Base-by-base conservation (phyloP, 805 yeast species). In the Pachysolen tannophilus region DNA sequence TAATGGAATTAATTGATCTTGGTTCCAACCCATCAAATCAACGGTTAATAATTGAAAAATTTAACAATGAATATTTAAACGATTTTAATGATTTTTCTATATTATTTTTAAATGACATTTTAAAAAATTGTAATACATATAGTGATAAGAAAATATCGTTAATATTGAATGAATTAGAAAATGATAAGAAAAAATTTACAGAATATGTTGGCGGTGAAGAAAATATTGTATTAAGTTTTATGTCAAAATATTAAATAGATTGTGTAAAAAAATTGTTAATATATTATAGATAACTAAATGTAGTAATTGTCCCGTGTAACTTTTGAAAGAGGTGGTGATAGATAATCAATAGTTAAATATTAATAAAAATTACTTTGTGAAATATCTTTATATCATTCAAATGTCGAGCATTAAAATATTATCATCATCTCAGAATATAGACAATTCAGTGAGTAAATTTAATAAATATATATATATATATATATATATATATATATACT, bases 61-160 rank as follows among this genome's bases (percentile, higher is more conserved):
- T 87, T 78, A 65, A 65, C 20, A 47, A 55, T 48, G 74, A 69
- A 29, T 70, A 82, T 26, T 60, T 86, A 34, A 62, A 63, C 9
- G 70, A 69, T 27, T 86, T 79, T 61, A 78, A 85, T 60, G 87
- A 85, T 52, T 78, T 88, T 39, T 87, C 94, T 0, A 58, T 79
- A 6, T 79, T 73, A 33, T 72, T 86, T 48, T 66, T 88, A 28
- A 72, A 71, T 30, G 77, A 78, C 10, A 69, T 86, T 28, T 64
- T 87, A 35, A 62, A 65, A 43, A 69, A 63, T 47, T 61, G 69
- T 47, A 72, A 61, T 48, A 72, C 31, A 17, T 43, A 36, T 30
- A 46, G 51, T 16, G 51, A 47, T 20, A 45, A 37, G 30, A 37
- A 37, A 20, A 35, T 37, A 28, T 32, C 29, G 40, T 32, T 37